These are phyloP conservation scores for Alternaria viburni DNA, from an alignment of 2,329 filamentous ascomycete species.

Conservation along the genomic window DNA sequence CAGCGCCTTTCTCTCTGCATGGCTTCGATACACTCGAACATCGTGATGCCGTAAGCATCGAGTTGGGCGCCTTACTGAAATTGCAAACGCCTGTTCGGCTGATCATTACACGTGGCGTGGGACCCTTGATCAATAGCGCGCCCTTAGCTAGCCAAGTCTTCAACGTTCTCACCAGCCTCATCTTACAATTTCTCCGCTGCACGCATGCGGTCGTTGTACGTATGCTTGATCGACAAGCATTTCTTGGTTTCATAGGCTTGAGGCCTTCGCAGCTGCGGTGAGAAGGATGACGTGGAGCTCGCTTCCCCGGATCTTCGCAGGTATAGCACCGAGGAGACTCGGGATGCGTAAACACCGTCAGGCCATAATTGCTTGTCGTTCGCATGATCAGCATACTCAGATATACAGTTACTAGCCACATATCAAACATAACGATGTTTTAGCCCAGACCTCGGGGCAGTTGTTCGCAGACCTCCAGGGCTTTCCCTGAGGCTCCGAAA, in stretches of 20 bases:
- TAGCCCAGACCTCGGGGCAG: not conserved
- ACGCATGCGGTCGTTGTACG: not conserved
- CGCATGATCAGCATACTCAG: not conserved
- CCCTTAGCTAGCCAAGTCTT: not conserved
- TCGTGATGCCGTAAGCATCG: not conserved
- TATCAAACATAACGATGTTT: not conserved
- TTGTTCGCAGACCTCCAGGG: not conserved
- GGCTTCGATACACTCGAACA: not conserved
- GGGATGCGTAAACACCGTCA: not conserved
- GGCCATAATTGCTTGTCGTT: not conserved
- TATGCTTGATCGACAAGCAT: not conserved
- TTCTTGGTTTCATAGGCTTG: not conserved
- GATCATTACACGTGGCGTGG: not conserved
- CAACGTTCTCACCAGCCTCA: constrained; percentile 1
- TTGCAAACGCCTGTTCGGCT: constrained; percentile 5
- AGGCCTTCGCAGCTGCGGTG: not conserved
- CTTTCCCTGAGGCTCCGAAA: not conserved
- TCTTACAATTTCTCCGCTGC: not conserved
- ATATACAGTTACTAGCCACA: not conserved
- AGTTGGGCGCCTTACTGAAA: not conserved
- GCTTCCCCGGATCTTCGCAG: not conserved
- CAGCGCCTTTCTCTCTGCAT: not conserved
- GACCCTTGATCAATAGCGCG: not conserved
- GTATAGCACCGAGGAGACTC: not conserved
- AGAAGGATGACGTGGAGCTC: not conserved